A percentile compares a stretch with the other conserved stretches of the same genome.
phyloP scores from a whole-genome alignment of 768 basidiomycete species.

The Termitomyces sp. region DNA sequence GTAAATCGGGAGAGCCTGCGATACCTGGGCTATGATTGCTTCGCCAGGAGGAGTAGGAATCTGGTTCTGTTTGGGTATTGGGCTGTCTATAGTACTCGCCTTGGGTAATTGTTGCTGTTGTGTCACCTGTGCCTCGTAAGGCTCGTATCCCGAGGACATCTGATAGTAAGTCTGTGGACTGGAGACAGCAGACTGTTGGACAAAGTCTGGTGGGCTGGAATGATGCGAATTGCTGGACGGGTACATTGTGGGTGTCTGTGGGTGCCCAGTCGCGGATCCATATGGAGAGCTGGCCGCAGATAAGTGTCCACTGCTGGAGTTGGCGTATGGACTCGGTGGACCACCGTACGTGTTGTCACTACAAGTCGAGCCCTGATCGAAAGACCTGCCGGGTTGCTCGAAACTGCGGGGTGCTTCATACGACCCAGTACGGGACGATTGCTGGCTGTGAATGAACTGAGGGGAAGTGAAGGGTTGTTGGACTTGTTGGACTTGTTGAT shows the following conservation, averaged over 20 bases:
- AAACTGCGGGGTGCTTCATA: slow-evolving; percentile 15
- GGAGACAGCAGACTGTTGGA: slow-evolving; percentile 10
- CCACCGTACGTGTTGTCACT: slow-evolving; percentile 2
- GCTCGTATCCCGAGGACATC: slow-evolving; percentile 9
- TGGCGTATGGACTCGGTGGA: slow-evolving; percentile 22
- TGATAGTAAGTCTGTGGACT: slow-evolving; percentile 17
- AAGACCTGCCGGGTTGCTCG: slow-evolving; percentile 14
- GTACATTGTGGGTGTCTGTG: slow-evolving; percentile 22
- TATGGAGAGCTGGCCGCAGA: slow-evolving; percentile 27
- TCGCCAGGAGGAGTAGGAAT: not conserved
- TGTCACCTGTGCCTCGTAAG: slow-evolving; percentile 11
- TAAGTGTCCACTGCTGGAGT: slow-evolving; percentile 13
- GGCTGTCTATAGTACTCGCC: slow-evolving; percentile 14
- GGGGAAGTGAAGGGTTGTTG: slow-evolving; percentile 8
- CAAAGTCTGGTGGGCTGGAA: slow-evolving; percentile 22
- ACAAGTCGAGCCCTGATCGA: slow-evolving; percentile 3
- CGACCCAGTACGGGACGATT: slow-evolving; percentile 15
- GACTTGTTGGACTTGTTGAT: slow-evolving; percentile 1
- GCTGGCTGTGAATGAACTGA: slow-evolving; percentile 6
- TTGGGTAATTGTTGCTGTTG: slow-evolving; percentile 11
- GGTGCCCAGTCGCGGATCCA: slow-evolving; percentile 16
- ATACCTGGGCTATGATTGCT: slow-evolving; percentile 2
- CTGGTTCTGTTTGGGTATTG: slow-evolving; percentile 7
- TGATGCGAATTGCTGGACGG: slow-evolving; percentile 10
- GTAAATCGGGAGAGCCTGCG: slow-evolving; percentile 11